Conservation (phyloP, 73 alveolate species). For the Loxodes magnus region DNA sequence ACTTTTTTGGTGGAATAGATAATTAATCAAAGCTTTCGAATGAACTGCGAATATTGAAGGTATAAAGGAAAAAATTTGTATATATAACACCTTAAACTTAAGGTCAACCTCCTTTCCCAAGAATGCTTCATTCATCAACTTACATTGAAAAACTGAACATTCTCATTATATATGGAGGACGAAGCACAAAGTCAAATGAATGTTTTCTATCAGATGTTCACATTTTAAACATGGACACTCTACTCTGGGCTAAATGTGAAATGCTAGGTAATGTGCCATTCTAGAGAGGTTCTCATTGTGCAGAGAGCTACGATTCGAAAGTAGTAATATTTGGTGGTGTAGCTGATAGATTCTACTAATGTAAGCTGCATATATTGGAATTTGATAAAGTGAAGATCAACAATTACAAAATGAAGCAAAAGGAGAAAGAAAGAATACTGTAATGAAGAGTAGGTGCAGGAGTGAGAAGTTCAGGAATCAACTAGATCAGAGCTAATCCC, state of each 20-base stretch:
- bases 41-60: not conserved
- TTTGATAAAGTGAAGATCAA: no score
- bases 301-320: constrained; percentile 1
- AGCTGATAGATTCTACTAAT: not conserved
- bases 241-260: not conserved
- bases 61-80: not conserved
- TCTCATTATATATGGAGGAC: constrained; percentile 1
- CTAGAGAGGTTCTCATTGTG: not conserved
- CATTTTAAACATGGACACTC: constrained; percentile 8
- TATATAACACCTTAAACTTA: not conserved
- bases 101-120: constrained; percentile 4
- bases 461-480: no score
- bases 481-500: no score
- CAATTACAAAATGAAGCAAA: no score
- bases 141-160: not conserved
- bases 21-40: not conserved
- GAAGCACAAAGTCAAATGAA: not conserved
- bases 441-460: no score
- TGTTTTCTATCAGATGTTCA: constrained; percentile 3
- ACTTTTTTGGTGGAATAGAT: constrained; percentile 1
- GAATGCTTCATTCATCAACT: not conserved
- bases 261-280: constrained; percentile 8
- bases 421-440: no score
- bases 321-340: constrained; percentile 5
- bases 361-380: no score